Base-by-base conservation (phyloP, 2,329 filamentous ascomycete species). In the Xylariaceae sp. region DNA sequence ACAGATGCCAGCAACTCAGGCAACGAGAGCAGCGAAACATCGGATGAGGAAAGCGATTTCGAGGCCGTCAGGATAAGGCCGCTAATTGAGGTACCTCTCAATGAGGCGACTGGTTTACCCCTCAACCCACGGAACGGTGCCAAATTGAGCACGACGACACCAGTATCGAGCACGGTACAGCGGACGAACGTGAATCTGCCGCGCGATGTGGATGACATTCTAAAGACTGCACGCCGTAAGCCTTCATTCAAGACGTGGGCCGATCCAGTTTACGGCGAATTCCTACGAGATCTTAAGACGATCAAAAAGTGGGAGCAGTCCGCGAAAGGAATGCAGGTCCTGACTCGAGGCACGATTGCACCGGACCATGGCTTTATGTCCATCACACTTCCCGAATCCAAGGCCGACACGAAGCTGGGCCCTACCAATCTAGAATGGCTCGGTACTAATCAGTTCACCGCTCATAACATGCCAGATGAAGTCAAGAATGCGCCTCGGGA, bases 261-360 rank as follows among this genome's bases (percentile, higher is more conserved):
- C 9, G 67, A 68, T 30, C 63, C 65, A 1, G 44, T 35, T 7
- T 71, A 70, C 51, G 67, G 67, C 23, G 62, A 66, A 18, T 71
- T 72, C 30, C 30, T 69, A 34, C 64, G 64, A 45, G 58, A 69
- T 23, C 60, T 71, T 15, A 72, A 75, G 35, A 73, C 73, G 7
- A 80, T 78, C 53, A 70, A 74, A 37, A 71, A 72, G 15, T 78
- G 81, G 74, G 82, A 85, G 64, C 68, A 76, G 54, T 77, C 77
- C 2, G 60, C 63, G 6, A 61, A 70, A 35, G 76, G 75, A 1
- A 67, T 62, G 15, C 70, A 69, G 10, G 53, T 75, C 10, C 68
- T 78, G 54, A 64, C 68, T 18, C 65, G 68, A 9, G 71, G 67
- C n/a, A 71, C 67, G 6, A 67, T 76, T 9, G 71, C 67, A 10